Evolutionary conservation across 2,329 filamentous ascomycete genomes (phyloP).

Genomic region (Cladobotryum mycophilum): DNA sequence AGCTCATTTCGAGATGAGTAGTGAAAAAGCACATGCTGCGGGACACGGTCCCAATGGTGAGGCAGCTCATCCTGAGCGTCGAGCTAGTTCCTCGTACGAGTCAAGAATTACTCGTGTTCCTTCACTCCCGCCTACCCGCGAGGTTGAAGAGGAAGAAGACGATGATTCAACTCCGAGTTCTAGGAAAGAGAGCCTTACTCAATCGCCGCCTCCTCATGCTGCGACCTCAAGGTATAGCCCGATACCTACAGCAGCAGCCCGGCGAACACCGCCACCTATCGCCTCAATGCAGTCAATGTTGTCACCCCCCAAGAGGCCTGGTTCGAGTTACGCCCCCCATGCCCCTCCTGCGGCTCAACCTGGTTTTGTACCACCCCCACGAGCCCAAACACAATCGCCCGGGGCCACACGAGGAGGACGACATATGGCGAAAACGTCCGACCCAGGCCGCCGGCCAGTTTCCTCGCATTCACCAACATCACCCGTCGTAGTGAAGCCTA

Average conservation of each 20-base stretch:
- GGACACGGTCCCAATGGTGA: conserved; percentile 30
- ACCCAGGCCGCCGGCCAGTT: conserved; percentile 48
- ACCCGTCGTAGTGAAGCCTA: conserved; percentile 22
- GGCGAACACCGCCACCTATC: conserved; percentile 46
- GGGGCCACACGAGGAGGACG: conserved; percentile 38
- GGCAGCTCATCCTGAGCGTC: conserved; percentile 37
- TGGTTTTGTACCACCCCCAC: conserved; percentile 49
- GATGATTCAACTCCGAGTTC: conserved; percentile 16
- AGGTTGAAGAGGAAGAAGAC: conserved; percentile 55
- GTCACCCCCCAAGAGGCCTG: conserved; percentile 51
- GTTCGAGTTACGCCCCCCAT: conserved; percentile 46
- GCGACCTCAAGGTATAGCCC: conserved; percentile 35
- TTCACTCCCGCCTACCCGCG: conserved; percentile 54
- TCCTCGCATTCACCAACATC: conserved; percentile 43
- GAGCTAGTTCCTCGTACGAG: conserved; percentile 49
- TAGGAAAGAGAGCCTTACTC: conserved; percentile 21
- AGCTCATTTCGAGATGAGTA: conserved; percentile 54
- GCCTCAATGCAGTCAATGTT: conserved; percentile 35
- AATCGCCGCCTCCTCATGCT: conserved; percentile 19
- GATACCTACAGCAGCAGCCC: conserved; percentile 25
- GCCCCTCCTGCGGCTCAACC: conserved; percentile 22
- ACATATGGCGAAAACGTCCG: conserved; percentile 25
- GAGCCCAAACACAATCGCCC: conserved; percentile 59
- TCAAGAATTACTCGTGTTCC: conserved; percentile 47
- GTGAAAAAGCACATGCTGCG: conserved; percentile 28